phyloP scores from a whole-genome alignment of 2,329 filamentous ascomycete species.

The Diaporthe eres region DNA sequence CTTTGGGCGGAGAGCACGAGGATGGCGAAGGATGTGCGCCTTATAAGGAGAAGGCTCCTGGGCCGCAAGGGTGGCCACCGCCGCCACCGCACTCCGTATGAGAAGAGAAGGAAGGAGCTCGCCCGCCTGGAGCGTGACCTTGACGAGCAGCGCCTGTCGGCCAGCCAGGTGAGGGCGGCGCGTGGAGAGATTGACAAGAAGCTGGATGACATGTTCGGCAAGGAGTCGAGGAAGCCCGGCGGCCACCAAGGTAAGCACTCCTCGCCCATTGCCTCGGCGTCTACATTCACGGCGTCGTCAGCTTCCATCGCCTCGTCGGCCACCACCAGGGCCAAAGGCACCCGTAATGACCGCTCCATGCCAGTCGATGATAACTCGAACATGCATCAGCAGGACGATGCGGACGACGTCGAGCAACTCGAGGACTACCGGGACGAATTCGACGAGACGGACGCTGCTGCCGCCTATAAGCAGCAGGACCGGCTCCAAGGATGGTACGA shows the following conservation, averaged over 20 bases:
- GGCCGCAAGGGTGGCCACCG: neutral
- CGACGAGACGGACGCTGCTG: slow-evolving; percentile 21
- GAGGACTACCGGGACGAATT: slow-evolving; percentile 32
- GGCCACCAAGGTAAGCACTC: slow-evolving; percentile 24
- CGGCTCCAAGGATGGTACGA: slow-evolving; percentile 36
- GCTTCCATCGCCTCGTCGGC: neutral
- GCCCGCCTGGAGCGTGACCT: slow-evolving; percentile 3
- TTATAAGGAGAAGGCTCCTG: slow-evolving; percentile 15
- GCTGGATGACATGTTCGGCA: slow-evolving; percentile 32
- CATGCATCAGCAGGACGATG: slow-evolving; percentile 17
- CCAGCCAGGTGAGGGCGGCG: neutral
- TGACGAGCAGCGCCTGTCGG: slow-evolving; percentile 6
- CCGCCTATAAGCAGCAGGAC: slow-evolving; percentile 30
- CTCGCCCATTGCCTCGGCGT: neutral
- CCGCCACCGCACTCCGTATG: neutral
- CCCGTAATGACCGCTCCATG: slow-evolving; percentile 13
- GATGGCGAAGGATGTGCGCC: slow-evolving; percentile 35
- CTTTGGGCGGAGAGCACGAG: slow-evolving; percentile 28
- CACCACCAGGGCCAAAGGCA: neutral
- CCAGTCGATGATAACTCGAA: slow-evolving; percentile 16
- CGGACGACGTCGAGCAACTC: slow-evolving; percentile 19
- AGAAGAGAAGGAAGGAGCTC: slow-evolving; percentile 31
- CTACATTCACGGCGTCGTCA: neutral
- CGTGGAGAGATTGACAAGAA: slow-evolving; percentile 32
- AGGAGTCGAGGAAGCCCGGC: slow-evolving; percentile 7